Evolutionary conservation across 2,329 filamentous ascomycete species (phyloP), one percentile per base, ranked within the genome.

Genomic region (Pseudogymnoascus sp.): DNA sequence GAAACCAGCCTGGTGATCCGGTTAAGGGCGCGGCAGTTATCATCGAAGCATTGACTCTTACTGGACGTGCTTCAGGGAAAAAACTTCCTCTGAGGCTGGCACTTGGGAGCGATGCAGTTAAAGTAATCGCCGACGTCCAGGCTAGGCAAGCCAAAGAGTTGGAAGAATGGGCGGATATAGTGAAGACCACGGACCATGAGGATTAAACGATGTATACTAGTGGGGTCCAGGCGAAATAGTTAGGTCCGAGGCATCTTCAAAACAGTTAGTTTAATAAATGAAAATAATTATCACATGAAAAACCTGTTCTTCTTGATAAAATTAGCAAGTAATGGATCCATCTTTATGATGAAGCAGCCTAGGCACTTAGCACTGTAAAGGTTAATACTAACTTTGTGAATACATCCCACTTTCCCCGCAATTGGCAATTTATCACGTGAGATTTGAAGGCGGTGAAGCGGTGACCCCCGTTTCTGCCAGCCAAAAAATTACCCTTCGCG

Each of bases 1-100:
- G 72, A 3, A 75, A 74, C 61, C 75, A 78, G 65, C 67, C 68
- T 0, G 75, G 76, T 9, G 75, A 79, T 63, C 75, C 75, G 3
- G 70, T 65, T 12, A 61, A 75, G 65, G 74, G 70, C 2, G 74
- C 72, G n/a, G 66, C 73, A 14, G 63, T 74, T 41, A 74, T 78
- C 14, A 74, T 75, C 38, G 72, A 78, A 62, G 72, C 70, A 58
- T 72, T 74, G 0, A 72, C 72, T 0, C 71, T 55, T 69, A 7
- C 67, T 70, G 60, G 76, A 72, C 5, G 39, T 65, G 22, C 66
- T 72, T 8, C 70, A 67, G 65, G 73, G 70, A 62, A 73, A 70
- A 65, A 68, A 69, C 8, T 65, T 11, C 64, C 67, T 12, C 45
- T 73, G 60, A 69, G 75, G 45, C 35, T 77, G 62, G 68, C 72